These are phyloP conservation scores for Penicillium sp. DNA, from an alignment of 2,329 filamentous ascomycete genomes.

Conservation along the genomic window DNA sequence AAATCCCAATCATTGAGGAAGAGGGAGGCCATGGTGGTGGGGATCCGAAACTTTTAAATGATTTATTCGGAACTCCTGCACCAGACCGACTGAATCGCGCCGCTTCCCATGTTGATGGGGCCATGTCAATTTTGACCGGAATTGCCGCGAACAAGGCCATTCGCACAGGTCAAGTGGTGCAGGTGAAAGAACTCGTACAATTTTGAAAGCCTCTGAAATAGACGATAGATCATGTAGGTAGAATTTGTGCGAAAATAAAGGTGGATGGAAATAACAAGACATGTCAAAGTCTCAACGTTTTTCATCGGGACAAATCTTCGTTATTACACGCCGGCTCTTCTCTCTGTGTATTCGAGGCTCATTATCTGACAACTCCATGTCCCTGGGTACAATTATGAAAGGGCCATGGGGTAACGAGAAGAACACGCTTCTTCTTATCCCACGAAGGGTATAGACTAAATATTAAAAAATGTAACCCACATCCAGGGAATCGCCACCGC, in stretches of 20 bases:
- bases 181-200: conserved; percentile 53
- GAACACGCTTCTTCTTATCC: not conserved
- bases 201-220: no score
- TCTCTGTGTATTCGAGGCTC: no score
- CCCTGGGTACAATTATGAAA: not conserved
- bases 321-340: no score
- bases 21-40: conserved; percentile 64
- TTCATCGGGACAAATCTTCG: no score
- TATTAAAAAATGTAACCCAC: not conserved
- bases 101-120: conserved; percentile 63
- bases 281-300: no score
- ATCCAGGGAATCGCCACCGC: not conserved
- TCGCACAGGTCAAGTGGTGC: conserved; percentile 60
- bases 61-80: conserved; percentile 57
- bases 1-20: conserved; percentile 58
- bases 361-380: no score
- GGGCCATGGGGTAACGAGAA: not conserved
- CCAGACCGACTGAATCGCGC: conserved; percentile 58
- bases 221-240: no score
- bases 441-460: not conserved
- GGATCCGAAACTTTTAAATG: conserved; percentile 60
- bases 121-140: conserved; percentile 62
- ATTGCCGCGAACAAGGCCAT: conserved; percentile 65
- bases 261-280: no score
- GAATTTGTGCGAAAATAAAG: no score